Conservation (phyloP, 306 rosid genomes). For the Begonia masoniana region DNA sequence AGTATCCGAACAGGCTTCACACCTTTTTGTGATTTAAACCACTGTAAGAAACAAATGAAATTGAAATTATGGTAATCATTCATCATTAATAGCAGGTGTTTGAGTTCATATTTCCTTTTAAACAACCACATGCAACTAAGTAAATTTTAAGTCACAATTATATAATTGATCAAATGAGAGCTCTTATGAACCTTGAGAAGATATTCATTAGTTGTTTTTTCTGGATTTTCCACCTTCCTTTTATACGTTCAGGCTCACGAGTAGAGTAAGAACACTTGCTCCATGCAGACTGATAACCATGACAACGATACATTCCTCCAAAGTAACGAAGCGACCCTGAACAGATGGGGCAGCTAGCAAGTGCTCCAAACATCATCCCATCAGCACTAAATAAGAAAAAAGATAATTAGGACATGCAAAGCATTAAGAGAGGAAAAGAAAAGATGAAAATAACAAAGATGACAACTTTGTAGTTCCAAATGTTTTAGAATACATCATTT, state of each 20-base stretch:
- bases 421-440: too few relatives aligned
- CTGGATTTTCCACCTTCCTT: slow-evolving; percentile 83
- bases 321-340: slow-evolving; percentile 57
- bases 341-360: slow-evolving; percentile 63
- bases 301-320: slow-evolving; percentile 80
- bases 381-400: slow-evolving; percentile 48
- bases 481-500: too few relatives aligned
- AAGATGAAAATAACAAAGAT: too few relatives aligned
- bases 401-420: background rate
- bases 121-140: too few relatives aligned
- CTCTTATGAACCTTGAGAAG: slow-evolving; percentile 43
- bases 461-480: too few relatives aligned
- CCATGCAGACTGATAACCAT: slow-evolving; percentile 69
- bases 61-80: background rate
- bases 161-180: too few relatives aligned
- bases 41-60: slow-evolving; percentile 35
- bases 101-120: background rate
- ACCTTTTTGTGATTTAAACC: slow-evolving; percentile 85
- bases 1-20: slow-evolving; percentile 54
- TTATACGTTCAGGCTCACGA: slow-evolving; percentile 41
- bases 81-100: background rate
- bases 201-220: slow-evolving; percentile 54
- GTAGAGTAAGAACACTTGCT: slow-evolving; percentile 86
- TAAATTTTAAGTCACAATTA: too few relatives aligned
- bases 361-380: slow-evolving; percentile 98